Conservation (phyloP, 495 filamentous ascomycete genomes). For the Parmelia sp. region DNA sequence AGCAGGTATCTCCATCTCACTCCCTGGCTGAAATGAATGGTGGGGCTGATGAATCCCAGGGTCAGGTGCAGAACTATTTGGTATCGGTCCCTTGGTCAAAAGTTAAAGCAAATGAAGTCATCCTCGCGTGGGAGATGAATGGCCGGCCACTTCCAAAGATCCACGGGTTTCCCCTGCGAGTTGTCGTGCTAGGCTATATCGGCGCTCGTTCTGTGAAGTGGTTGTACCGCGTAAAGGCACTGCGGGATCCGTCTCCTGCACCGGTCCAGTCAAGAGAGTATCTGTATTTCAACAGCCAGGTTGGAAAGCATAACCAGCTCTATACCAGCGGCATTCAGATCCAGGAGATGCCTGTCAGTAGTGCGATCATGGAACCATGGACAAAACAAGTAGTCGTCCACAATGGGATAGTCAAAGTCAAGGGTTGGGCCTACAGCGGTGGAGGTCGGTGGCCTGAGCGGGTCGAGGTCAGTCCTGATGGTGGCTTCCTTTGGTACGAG, state of each 20-base stretch:
- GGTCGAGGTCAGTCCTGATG: conserved; percentile 52
- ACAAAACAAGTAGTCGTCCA: conserved; percentile 48
- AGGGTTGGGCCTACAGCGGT: conserved; percentile 56
- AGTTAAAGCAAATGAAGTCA: conserved; percentile 57
- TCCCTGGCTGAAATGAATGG: neutral
- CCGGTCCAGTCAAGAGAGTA: conserved; percentile 37
- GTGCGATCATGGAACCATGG: conserved; percentile 51
- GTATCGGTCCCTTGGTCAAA: conserved; percentile 49
- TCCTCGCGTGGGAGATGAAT: conserved; percentile 68
- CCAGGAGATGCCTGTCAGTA: conserved; percentile 57
- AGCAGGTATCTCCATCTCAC: neutral
- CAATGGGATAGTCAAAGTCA: conserved; percentile 44
- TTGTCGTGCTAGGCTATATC: conserved; percentile 59
- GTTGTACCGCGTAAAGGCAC: neutral
- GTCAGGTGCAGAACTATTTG: conserved; percentile 25
- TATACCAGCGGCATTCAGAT: conserved; percentile 51
- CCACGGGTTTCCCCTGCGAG: conserved; percentile 58
- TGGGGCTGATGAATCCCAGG: conserved; percentile 20
- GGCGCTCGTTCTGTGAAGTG: conserved; percentile 16
- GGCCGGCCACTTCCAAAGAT: conserved; percentile 57
- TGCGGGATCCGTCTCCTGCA: neutral
- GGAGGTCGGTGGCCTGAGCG: conserved; percentile 54
- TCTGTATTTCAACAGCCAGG: conserved; percentile 52
- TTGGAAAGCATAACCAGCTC: conserved; percentile 54
- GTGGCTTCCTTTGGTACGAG: conserved; percentile 53